Percentiles rank a stretch among this genome's conserved stretches.
Evolutionary conservation across 148 eudicot species (phyloP).

Genomic region (Rhododendron griersonianum): DNA sequence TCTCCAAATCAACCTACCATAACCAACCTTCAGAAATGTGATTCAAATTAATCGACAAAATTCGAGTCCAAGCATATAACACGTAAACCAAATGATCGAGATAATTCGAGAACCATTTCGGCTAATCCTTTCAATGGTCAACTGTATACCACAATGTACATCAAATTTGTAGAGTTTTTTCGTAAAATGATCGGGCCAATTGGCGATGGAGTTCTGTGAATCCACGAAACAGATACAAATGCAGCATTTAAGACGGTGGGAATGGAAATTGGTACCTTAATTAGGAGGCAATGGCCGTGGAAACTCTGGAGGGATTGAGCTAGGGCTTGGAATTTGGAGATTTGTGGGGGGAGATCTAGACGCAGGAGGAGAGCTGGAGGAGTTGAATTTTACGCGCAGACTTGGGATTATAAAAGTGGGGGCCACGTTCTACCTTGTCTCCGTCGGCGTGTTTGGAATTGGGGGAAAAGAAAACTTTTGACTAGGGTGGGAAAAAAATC

Average conservation of each 20-base stretch:
- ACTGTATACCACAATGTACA: background rate
- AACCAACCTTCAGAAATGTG: background rate
- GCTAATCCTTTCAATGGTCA: background rate
- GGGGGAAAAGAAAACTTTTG: background rate
- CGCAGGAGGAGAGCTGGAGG: background rate
- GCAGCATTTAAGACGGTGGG: background rate
- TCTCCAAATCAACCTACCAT: constrained; percentile 9
- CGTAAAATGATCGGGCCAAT: background rate
- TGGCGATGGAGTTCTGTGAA: background rate
- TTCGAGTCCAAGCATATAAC: background rate
- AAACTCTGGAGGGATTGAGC: background rate
- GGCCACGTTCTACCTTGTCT: background rate
- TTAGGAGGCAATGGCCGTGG: background rate
- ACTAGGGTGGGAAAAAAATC: no score
- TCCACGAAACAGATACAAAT: background rate
- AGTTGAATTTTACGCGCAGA: background rate
- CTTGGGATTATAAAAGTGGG: background rate
- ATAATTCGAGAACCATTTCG: background rate
- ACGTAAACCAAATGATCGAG: background rate
- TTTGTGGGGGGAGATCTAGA: constrained; percentile 1
- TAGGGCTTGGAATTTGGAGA: constrained; percentile 8
- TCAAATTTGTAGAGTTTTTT: background rate
- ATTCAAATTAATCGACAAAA: background rate
- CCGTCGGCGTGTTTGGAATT: background rate
- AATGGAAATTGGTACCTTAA: background rate